Conservation (phyloP, 306 rosid genomes). For the Sindora glabra region DNA sequence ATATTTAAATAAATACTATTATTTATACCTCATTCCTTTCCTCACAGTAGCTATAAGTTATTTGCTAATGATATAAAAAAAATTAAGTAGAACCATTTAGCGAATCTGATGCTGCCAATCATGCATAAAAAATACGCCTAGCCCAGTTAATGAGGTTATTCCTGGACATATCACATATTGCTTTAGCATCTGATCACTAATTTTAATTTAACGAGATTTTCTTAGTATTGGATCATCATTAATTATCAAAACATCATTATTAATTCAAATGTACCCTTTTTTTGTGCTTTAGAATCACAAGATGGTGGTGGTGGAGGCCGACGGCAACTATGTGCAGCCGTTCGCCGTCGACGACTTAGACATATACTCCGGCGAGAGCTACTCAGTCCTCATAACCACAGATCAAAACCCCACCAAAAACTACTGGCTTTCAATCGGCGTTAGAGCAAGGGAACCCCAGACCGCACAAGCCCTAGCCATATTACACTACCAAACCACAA, state of each 20-base stretch:
- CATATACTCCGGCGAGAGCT: conserved; percentile 78
- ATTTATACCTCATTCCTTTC: too few species aligned
- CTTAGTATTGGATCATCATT: neutral
- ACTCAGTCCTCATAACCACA: conserved; percentile 63
- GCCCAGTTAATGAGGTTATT: too few species aligned
- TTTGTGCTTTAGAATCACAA: conserved; percentile 47
- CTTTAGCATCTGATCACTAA: too few species aligned
- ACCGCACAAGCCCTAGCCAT: conserved; percentile 55
- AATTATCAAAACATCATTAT: neutral
- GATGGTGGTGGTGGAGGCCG: conserved; percentile 72
- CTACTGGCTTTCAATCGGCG: conserved; percentile 70
- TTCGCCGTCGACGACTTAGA: conserved; percentile 52
- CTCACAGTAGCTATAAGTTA: too few species aligned
- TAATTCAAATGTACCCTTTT: neutral
- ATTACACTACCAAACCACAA: conserved; percentile 45
- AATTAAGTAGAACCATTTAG: too few species aligned
- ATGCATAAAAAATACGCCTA: too few species aligned
- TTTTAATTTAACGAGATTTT: too few species aligned
- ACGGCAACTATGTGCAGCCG: conserved; percentile 75
- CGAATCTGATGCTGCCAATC: too few species aligned
- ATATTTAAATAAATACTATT: too few species aligned
- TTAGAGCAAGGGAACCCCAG: conserved; percentile 51
- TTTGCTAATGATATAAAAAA: too few species aligned
- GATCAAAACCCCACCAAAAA: conserved; percentile 61
- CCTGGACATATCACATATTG: too few species aligned